Evolutionary conservation across 2,329 filamentous ascomycete genomes (phyloP).

Genomic region (Mariannaea sp.): DNA sequence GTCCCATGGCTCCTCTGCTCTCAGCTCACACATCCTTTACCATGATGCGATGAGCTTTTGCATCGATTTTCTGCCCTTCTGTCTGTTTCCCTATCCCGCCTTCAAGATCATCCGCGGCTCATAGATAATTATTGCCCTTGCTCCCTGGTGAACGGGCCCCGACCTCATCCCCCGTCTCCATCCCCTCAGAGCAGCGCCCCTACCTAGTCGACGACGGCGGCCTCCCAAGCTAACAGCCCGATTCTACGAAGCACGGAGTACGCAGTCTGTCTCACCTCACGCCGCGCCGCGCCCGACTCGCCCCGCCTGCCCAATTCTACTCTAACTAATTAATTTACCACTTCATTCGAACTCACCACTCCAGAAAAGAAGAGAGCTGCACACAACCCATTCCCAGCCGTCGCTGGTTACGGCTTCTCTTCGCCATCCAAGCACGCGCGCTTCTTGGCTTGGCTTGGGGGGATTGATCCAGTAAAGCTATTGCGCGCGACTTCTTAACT

Average conservation of each 20-base stretch:
- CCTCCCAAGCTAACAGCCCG: too few species aligned
- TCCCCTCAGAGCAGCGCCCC: conserved; percentile 5
- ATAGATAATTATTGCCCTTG: conserved; percentile 13
- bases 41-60: conserved; percentile 31
- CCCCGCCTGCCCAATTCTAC: conserved; percentile 16
- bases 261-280: conserved; percentile 4
- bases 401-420: conserved; percentile 25
- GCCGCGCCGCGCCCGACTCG: conserved; percentile 31
- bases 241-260: too few species aligned
- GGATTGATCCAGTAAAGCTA: conserved; percentile 25
- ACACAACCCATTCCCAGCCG: conserved; percentile 28
- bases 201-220: conserved; percentile 29
- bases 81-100: not conserved
- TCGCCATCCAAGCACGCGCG: conserved; percentile 8
- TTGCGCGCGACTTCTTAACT: conserved; percentile 6
- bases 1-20: conserved; percentile 16
- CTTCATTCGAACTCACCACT: not conserved
- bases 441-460: conserved; percentile 10
- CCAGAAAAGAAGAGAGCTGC: conserved; percentile 14
- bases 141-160: conserved; percentile 25
- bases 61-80: conserved; percentile 18
- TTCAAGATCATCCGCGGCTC: conserved; percentile 22
- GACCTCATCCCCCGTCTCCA: conserved; percentile 13
- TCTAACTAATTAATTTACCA: too few species aligned
- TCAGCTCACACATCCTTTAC: conserved; percentile 14